Conservation (phyloP, 192 early-diverging fungal species). For the Coemansia erecta region DNA sequence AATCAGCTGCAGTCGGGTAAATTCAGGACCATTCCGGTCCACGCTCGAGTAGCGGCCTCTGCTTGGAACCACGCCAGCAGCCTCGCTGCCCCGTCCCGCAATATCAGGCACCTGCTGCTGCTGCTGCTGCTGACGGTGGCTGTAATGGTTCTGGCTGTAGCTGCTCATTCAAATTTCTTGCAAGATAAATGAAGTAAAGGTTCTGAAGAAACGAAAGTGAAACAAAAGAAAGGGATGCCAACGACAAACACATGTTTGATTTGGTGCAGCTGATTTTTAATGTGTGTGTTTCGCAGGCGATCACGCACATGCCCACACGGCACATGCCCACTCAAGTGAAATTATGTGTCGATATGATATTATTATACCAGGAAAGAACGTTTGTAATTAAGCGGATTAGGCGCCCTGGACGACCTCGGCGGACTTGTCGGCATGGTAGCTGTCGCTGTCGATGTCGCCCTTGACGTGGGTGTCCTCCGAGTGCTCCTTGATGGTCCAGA, state of each 20-base stretch:
- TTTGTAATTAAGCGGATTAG: no score
- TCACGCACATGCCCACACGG: no score
- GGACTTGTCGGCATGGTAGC: conserved; percentile 26
- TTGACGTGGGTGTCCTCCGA: conserved; percentile 22
- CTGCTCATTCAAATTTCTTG: not conserved
- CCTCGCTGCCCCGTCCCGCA: not conserved
- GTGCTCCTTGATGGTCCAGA: conserved; percentile 55
- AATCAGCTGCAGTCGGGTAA: conserved; percentile 44
- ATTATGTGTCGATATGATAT: no score
- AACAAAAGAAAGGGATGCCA: not conserved
- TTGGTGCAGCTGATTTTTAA: no score
- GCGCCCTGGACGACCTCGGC: not conserved
- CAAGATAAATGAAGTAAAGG: no score
- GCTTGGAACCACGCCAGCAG: conserved; percentile 2
- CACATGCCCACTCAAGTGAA: not conserved
- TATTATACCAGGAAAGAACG: no score
- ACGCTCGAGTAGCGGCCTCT: not conserved
- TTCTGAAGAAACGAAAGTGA: no score
- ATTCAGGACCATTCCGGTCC: not conserved
- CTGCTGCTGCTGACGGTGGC: conserved; percentile 1
- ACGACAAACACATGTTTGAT: no score
- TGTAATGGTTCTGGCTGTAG: not conserved
- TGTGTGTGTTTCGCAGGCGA: no score
- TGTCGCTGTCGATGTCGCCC: conserved; percentile 9
- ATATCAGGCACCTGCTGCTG: conserved; percentile 24